Percentiles rank a stretch among this genome's conserved stretches.
Evolutionary conservation across 2,329 filamentous ascomycete species (phyloP).

Genomic region (Fusarium miscanthi): DNA sequence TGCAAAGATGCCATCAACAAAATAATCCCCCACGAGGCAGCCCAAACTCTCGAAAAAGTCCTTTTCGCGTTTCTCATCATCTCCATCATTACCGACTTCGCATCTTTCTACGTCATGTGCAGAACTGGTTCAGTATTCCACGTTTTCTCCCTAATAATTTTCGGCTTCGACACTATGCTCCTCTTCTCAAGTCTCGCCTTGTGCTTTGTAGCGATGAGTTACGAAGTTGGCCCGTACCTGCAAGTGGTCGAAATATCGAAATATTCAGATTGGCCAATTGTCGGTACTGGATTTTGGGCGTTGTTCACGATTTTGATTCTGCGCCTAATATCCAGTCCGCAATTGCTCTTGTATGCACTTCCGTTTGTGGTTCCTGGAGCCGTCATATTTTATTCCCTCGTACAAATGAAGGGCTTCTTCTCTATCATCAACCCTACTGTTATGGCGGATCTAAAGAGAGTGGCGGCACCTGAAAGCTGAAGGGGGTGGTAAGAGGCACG

Average conservation of each 20-base stretch:
- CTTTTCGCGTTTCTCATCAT: slow-evolving; percentile 29
- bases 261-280: slow-evolving; percentile 34
- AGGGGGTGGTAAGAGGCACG: too few species aligned
- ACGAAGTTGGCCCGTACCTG: slow-evolving; percentile 32
- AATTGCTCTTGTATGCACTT: not conserved
- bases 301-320: slow-evolving; percentile 29
- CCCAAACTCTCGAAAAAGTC: slow-evolving; percentile 11
- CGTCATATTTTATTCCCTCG: slow-evolving; percentile 8
- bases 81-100: slow-evolving; percentile 23
- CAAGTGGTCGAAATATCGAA: not conserved
- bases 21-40: slow-evolving; percentile 13
- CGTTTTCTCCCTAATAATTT: not conserved
- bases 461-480: not conserved
- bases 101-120: slow-evolving; percentile 16
- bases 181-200: slow-evolving; percentile 32
- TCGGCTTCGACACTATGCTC: slow-evolving; percentile 23
- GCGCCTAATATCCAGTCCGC: slow-evolving; percentile 18
- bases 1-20: slow-evolving; percentile 26
- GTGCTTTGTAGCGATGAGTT: slow-evolving; percentile 37
- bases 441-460: not conserved
- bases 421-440: slow-evolving; percentile 5
- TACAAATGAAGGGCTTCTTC: slow-evolving; percentile 34
- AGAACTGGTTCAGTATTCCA: not conserved
- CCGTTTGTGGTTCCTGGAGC: slow-evolving; percentile 10
- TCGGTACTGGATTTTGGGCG: slow-evolving; percentile 33